Evolutionary conservation across 768 basidiomycete species (phyloP).

Genomic region (Mycena floridula): DNA sequence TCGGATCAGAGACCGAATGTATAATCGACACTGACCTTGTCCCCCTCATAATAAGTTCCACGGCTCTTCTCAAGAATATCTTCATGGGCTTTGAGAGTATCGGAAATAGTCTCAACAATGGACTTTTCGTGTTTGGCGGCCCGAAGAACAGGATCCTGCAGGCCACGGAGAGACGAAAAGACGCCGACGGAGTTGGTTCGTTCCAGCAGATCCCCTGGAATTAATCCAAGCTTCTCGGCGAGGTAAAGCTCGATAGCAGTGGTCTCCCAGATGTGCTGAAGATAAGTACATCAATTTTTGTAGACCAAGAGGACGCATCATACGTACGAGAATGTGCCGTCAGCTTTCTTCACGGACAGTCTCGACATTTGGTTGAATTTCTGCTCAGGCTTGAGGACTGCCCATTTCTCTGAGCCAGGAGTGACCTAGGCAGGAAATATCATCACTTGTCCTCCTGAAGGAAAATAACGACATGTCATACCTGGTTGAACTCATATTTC

Average conservation of each 20-base stretch:
- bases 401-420: too few species aligned
- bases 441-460: too few species aligned
- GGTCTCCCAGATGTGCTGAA: background rate
- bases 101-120: background rate
- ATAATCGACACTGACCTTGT: background rate
- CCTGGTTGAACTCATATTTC: background rate
- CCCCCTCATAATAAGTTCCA: background rate
- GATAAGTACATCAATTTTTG: background rate
- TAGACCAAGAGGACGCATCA: background rate
- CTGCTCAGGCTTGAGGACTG: background rate
- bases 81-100: background rate
- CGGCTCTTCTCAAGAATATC: background rate
- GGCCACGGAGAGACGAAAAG: background rate
- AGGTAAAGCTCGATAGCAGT: background rate
- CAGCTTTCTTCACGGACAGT: background rate
- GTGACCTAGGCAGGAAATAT: too few species aligned
- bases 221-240: background rate
- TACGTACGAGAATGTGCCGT: background rate
- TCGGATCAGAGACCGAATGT: too few species aligned
- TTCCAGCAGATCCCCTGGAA: background rate
- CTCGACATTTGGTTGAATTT: background rate
- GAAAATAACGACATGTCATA: too few species aligned
- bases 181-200: background rate
- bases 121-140: background rate
- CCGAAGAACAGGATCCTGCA: background rate